Conservation (phyloP, 2,329 filamentous ascomycete species). For the Ophiognomonia clavigignenti-juglandacearum region DNA sequence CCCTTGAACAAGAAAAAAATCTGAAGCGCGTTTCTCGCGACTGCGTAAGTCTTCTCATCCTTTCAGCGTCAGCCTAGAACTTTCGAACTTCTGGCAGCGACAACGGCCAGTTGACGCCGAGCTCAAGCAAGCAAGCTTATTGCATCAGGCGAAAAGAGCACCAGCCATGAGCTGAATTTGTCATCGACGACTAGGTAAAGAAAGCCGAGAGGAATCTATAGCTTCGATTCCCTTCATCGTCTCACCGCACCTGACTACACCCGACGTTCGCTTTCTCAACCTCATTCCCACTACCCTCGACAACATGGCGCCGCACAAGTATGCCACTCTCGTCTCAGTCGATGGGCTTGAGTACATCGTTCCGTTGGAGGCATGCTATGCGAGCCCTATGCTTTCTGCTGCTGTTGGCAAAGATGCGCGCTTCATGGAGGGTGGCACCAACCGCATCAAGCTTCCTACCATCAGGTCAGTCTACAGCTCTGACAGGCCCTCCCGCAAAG, state of each 20-base stretch:
- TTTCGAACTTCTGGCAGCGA: no score
- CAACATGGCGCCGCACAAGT: slow-evolving; percentile 45
- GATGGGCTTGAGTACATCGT: slow-evolving; percentile 77
- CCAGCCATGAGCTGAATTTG: not conserved
- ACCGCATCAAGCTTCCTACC: slow-evolving; percentile 63
- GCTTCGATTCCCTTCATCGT: not conserved
- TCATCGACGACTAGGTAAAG: not conserved
- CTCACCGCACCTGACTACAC: not conserved
- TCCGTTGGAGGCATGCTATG: slow-evolving; percentile 62
- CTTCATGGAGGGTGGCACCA: slow-evolving; percentile 61
- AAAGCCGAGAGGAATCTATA: not conserved
- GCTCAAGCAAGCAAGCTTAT: no score
- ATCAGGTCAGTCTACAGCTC: slow-evolving; percentile 57
- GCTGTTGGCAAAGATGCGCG: slow-evolving; percentile 55
- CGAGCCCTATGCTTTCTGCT: slow-evolving; percentile 59
- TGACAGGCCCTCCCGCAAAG: slow-evolving; percentile 2
- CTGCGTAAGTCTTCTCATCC: no score
- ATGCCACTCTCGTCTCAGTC: slow-evolving; percentile 70
- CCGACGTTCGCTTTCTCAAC: not conserved
- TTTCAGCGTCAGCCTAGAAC: no score
- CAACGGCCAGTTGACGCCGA: no score
- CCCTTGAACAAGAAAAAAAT: no score
- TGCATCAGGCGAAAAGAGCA: not conserved
- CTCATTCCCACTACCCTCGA: no score
- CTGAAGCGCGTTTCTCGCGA: no score